phyloP scores from a whole-genome alignment of 495 filamentous ascomycete species.

The Letharia lupina region DNA sequence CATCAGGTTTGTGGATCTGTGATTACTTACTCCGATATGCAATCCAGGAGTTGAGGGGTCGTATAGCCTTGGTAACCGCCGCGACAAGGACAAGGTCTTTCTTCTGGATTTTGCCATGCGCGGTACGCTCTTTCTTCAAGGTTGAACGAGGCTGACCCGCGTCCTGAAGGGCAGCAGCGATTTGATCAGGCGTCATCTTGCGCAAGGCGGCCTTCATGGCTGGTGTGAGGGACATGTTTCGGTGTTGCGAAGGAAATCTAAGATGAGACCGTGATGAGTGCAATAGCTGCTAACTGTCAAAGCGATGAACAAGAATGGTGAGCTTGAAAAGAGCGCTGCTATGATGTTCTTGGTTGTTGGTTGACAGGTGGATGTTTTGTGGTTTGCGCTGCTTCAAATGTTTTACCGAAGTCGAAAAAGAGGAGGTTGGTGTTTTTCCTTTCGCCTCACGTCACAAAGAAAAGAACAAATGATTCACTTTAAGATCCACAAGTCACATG shows the following conservation, averaged over 20 bases:
- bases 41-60: slow-evolving; percentile 42
- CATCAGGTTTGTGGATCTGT: not conserved
- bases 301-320: not conserved
- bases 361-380: not conserved
- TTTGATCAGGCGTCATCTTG: not conserved
- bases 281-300: not conserved
- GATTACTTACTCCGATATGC: slow-evolving; percentile 40
- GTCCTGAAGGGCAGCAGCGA: not conserved
- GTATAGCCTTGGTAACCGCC: slow-evolving; percentile 12
- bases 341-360: not conserved
- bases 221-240: slow-evolving; percentile 3
- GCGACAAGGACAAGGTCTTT: slow-evolving; percentile 4
- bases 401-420: not conserved
- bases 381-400: not conserved
- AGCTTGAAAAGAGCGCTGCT: not conserved
- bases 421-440: slow-evolving; percentile 15
- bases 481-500: not conserved
- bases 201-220: slow-evolving; percentile 2
- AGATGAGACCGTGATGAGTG: not conserved
- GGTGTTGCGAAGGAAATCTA: not conserved
- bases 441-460: slow-evolving; percentile 9
- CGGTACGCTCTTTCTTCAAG: not conserved
- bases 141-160: not conserved
- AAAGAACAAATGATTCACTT: slow-evolving; percentile 8
- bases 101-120: slow-evolving; percentile 11